A percentile compares a stretch with the other conserved stretches of the same genome.
These are phyloP conservation scores for Climacium dendroides DNA, from an alignment of 225 moss, liverwort and hornwort genomes.

Conservation along the genomic window DNA sequence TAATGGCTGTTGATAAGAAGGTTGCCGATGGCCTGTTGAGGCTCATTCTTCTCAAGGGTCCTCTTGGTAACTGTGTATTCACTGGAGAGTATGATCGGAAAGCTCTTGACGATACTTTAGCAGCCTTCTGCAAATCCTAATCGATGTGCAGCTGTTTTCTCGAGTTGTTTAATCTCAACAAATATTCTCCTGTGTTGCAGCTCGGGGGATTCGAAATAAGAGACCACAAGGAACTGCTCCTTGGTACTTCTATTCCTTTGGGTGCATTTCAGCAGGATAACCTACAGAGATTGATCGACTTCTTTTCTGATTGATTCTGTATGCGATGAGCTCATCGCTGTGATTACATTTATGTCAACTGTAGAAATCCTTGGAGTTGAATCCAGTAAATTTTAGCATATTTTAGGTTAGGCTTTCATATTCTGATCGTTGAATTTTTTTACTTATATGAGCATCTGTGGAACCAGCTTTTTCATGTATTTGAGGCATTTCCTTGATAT, in stretches of 20 bases:
- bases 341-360: not conserved
- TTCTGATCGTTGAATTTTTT: not conserved
- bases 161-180: not conserved
- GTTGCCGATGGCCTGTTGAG: conserved; percentile 88
- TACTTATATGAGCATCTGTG: not conserved
- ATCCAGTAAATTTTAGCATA: not conserved
- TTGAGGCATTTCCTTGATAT: not conserved
- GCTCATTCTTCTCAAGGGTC: conserved; percentile 84
- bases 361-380: not conserved
- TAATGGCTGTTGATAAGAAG: conserved; percentile 99
- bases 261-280: not conserved
- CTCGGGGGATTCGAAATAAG: not conserved
- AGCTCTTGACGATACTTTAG: conserved; percentile 70
- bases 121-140: conserved; percentile 59
- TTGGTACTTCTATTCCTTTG: not conserved
- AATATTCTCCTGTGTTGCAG: not conserved
- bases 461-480: not conserved
- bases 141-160: not conserved
- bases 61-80: conserved; percentile 86
- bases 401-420: not conserved
- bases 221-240: not conserved
- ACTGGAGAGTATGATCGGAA: conserved; percentile 68
- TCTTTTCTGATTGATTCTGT: not conserved
- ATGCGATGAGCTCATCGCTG: not conserved
- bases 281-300: not conserved